phyloP scores from a whole-genome alignment of 2,329 filamentous ascomycete species.

The Pestalotiopsis sp. region DNA sequence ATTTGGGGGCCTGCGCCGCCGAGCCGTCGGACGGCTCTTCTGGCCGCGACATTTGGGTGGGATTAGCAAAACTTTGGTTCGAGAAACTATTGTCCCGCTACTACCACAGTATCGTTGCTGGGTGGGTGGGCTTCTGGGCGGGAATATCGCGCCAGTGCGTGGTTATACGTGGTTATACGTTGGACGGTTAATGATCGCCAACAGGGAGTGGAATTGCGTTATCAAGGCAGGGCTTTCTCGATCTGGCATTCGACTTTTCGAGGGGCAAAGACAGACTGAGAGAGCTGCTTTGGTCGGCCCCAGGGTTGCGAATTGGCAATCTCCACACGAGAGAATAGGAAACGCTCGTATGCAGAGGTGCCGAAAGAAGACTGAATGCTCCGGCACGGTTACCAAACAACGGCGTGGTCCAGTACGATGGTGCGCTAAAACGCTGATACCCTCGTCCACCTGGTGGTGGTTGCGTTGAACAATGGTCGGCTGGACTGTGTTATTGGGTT shows the following conservation, averaged over 20 bases:
- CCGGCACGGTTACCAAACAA: neutral
- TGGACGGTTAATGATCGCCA: conserved; percentile 14
- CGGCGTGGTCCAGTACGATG: neutral
- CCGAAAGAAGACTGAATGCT: neutral
- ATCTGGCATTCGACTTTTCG: neutral
- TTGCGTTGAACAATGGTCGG: neutral
- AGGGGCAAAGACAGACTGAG: neutral
- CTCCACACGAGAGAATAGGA: conserved; percentile 9
- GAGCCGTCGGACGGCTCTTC: conserved; percentile 9
- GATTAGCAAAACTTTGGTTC: neutral
- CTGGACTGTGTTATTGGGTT: neutral
- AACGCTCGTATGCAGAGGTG: conserved; percentile 7
- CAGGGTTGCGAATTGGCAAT: conserved; percentile 8
- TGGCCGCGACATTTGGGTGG: conserved; percentile 11
- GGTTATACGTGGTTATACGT: neutral
- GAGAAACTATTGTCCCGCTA: conserved; percentile 8
- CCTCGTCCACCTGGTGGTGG: conserved; percentile 1
- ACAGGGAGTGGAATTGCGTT: conserved; percentile 8
- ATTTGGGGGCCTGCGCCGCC: conserved; percentile 23
- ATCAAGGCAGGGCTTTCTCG: conserved; percentile 4
- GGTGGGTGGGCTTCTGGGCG: neutral
- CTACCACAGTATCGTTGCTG: neutral
- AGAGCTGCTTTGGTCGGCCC: neutral
- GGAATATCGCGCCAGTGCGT: neutral
- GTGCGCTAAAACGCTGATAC: conserved; percentile 10